Conservation (phyloP, 2,329 filamentous ascomycete genomes). For the Daldinia eschscholtzii region DNA sequence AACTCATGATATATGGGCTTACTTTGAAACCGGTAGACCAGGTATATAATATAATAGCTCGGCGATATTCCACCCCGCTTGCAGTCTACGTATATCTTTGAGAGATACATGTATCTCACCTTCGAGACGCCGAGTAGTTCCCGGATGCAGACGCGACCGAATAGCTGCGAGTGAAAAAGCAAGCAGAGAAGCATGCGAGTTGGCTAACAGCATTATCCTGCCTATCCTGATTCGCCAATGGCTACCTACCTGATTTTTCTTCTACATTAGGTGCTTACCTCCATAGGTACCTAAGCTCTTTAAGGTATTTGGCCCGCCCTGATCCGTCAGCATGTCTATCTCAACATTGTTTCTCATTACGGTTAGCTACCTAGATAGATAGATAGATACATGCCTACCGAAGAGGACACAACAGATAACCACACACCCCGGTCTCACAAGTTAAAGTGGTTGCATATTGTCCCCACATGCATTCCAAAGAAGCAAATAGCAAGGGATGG, state of each 20-base stretch:
- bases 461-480: constrained; percentile 17
- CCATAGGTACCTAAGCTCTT: neutral
- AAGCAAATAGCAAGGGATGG: constrained; percentile 5
- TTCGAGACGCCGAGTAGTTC: neutral
- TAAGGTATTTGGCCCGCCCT: neutral
- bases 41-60: no score
- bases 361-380: neutral
- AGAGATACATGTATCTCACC: neutral
- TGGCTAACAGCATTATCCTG: neutral
- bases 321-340: neutral
- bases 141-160: neutral
- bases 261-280: neutral
- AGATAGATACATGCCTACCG: neutral
- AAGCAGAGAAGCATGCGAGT: constrained; percentile 16
- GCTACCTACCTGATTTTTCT: constrained; percentile 9
- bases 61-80: neutral
- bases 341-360: neutral
- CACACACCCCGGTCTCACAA: constrained; percentile 20
- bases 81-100: neutral
- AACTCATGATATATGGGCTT: no score
- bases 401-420: constrained; percentile 15
- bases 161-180: neutral
- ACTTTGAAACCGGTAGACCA: no score
- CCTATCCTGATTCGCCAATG: constrained; percentile 41
- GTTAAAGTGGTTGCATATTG: constrained; percentile 42